These are phyloP conservation scores for Skeletonema grethae DNA, from an alignment of 108 stramenopile genomes.

Conservation along the genomic window DNA sequence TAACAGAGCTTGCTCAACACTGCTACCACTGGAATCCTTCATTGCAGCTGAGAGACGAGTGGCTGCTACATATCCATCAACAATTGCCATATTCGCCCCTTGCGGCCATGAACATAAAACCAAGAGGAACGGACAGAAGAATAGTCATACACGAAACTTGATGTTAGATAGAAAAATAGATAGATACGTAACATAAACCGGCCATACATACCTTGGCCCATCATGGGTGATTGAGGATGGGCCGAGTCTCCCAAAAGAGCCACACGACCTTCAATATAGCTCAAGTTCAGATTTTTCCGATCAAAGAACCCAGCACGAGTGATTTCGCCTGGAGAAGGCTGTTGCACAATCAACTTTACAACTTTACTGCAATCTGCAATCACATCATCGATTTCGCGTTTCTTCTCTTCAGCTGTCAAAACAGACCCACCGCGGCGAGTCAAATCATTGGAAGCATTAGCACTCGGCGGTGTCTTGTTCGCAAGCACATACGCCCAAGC, in stretches of 20 bases:
- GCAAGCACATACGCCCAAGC: constrained; percentile 9
- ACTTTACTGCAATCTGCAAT: background rate
- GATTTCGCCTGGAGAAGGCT: constrained; percentile 21
- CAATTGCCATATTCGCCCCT: constrained; percentile 43
- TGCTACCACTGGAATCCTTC: background rate
- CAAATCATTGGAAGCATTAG: constrained; percentile 14
- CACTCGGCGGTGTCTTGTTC: constrained; percentile 1
- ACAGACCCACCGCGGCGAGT: constrained; percentile 24
- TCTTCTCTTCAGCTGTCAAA: constrained; percentile 18
- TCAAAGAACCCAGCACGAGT: constrained; percentile 40
- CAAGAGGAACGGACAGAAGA: too few species aligned
- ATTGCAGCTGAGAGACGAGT: constrained; percentile 2
- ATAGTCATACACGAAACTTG: too few species aligned
- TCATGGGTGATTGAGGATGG: constrained; percentile 39
- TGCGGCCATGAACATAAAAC: too few species aligned
- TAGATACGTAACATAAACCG: too few species aligned
- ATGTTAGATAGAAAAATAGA: too few species aligned
- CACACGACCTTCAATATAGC: constrained; percentile 20
- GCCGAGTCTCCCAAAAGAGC: constrained; percentile 29
- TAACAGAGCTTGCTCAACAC: constrained; percentile 7
- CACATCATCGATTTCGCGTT: constrained; percentile 2
- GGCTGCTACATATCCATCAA: constrained; percentile 29
- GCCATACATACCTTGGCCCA: too few species aligned
- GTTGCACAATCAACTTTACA: constrained; percentile 3
- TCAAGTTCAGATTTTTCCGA: constrained; percentile 20